Evolutionary conservation across 2,329 filamentous ascomycete genomes (phyloP).

Genomic region (Cytospora mali): DNA sequence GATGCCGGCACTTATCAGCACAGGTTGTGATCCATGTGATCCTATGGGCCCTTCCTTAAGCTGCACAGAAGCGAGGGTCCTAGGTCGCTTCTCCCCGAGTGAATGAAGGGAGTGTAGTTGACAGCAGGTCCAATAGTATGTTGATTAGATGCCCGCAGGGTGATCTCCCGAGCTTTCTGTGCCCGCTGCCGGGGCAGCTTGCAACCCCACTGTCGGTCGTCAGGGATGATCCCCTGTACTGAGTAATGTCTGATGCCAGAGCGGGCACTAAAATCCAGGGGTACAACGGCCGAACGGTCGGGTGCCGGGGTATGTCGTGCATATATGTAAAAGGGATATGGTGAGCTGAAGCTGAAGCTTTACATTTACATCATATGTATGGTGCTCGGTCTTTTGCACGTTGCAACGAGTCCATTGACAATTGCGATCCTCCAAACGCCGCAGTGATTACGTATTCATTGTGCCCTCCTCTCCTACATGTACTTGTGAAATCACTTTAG

Average conservation of each 20-base stretch:
- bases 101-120: not conserved
- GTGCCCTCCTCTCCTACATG: not conserved
- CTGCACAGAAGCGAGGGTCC: not conserved
- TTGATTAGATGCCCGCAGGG: not conserved
- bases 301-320: not conserved
- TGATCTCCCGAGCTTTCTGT: slow-evolving; percentile 1
- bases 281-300: not conserved
- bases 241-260: slow-evolving; percentile 6
- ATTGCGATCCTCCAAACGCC: not conserved
- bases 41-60: not conserved
- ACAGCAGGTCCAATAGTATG: not conserved
- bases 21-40: slow-evolving; percentile 3
- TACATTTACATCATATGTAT: not conserved
- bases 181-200: slow-evolving; percentile 3
- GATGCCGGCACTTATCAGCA: slow-evolving; percentile 9
- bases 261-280: not conserved
- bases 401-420: not conserved
- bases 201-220: slow-evolving; percentile 11
- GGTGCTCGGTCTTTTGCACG: not conserved
- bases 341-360: not conserved
- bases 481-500: too few species aligned
- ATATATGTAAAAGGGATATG: not conserved
- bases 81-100: not conserved
- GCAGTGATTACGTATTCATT: not conserved
- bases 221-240: slow-evolving; percentile 15